Evolutionary conservation across 2,329 filamentous ascomycete genomes (phyloP).

Genomic region (Fusarium nanum): DNA sequence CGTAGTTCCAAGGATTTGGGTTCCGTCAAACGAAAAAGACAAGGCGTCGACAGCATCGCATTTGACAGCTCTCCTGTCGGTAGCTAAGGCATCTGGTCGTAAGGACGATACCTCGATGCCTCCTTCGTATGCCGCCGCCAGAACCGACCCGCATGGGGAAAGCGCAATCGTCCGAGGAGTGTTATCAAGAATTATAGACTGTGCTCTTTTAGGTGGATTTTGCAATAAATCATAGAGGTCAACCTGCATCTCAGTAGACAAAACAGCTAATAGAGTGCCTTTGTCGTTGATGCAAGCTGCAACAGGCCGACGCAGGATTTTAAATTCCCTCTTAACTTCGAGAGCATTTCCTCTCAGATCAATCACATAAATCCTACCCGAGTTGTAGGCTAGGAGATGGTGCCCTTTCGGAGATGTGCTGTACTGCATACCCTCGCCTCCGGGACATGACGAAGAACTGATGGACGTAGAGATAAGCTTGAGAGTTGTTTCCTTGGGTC

Average conservation of each 20-base stretch:
- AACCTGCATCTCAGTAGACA: slow-evolving; percentile 85
- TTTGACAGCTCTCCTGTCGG: slow-evolving; percentile 80
- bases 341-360: slow-evolving; percentile 71
- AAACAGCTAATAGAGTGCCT: slow-evolving; percentile 78
- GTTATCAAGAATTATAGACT: slow-evolving; percentile 82
- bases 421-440: slow-evolving; percentile 88
- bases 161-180: slow-evolving; percentile 81
- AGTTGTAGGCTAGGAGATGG: slow-evolving; percentile 83
- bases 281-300: slow-evolving; percentile 84
- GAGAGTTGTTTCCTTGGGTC: slow-evolving; percentile 76
- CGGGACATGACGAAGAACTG: slow-evolving; percentile 84
- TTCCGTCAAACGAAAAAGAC: slow-evolving; percentile 81
- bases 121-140: slow-evolving; percentile 86
- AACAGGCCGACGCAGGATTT: slow-evolving; percentile 79
- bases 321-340: slow-evolving; percentile 79
- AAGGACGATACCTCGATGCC: slow-evolving; percentile 90
- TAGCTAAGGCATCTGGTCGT: slow-evolving; percentile 69
- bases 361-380: slow-evolving; percentile 83
- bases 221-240: slow-evolving; percentile 82
- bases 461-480: slow-evolving; percentile 86
- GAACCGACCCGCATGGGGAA: slow-evolving; percentile 82
- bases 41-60: slow-evolving; percentile 80
- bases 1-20: slow-evolving; percentile 82
- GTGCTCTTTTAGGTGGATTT: slow-evolving; percentile 74
- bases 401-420: slow-evolving; percentile 80